A percentile compares a stretch with the other conserved stretches of the same genome.
Evolutionary conservation across 805 yeast species (phyloP).

Genomic region (Starmerella potacharoeniae): DNA sequence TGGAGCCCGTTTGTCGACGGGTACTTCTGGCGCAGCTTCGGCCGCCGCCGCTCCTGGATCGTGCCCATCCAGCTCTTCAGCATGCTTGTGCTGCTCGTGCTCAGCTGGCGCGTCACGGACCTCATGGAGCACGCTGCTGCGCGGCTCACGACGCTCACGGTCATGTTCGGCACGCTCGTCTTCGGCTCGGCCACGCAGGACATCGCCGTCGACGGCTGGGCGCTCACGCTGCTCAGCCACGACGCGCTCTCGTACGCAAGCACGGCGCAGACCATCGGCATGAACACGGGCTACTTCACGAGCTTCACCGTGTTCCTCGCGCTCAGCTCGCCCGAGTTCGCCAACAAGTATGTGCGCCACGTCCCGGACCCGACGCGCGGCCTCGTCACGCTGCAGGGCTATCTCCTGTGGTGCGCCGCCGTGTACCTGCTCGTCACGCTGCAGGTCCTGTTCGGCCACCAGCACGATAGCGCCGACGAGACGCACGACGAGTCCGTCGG

Average conservation of each 20-base stretch:
- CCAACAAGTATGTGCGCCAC: conserved; percentile 66
- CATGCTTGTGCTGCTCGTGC: conserved; percentile 49
- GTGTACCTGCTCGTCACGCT: conserved; percentile 57
- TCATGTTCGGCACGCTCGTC: conserved; percentile 63
- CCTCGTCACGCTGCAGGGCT: conserved; percentile 58
- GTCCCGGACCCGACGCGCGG: conserved; percentile 49
- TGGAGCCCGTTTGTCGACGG: conserved; percentile 98
- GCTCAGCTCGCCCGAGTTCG: conserved; percentile 82
- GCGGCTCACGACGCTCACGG: conserved; percentile 48
- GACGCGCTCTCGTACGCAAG: conserved; percentile 81
- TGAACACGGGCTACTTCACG: conserved; percentile 84
- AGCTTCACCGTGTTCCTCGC: conserved; percentile 88
- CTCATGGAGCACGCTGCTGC: conserved; percentile 39
- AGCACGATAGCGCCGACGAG: conserved; percentile 45
- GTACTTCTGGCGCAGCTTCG: conserved; percentile 50
- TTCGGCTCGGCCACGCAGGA: conserved; percentile 94
- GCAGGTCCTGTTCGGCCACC: conserved; percentile 44
- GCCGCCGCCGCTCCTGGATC: conserved; percentile 88
- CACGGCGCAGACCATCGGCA: conserved; percentile 93
- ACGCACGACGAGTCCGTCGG: conserved; percentile 26
- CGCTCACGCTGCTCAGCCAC: conserved; percentile 70
- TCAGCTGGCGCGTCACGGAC: conserved; percentile 50
- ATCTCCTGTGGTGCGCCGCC: conserved; percentile 68
- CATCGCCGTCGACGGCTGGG: conserved; percentile 99
- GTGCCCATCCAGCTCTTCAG: conserved; percentile 82